Evolutionary conservation across 108 stramenopile species (phyloP), one percentile per base, ranked within the genome.

Genomic region (Cyclotella atomus): DNA sequence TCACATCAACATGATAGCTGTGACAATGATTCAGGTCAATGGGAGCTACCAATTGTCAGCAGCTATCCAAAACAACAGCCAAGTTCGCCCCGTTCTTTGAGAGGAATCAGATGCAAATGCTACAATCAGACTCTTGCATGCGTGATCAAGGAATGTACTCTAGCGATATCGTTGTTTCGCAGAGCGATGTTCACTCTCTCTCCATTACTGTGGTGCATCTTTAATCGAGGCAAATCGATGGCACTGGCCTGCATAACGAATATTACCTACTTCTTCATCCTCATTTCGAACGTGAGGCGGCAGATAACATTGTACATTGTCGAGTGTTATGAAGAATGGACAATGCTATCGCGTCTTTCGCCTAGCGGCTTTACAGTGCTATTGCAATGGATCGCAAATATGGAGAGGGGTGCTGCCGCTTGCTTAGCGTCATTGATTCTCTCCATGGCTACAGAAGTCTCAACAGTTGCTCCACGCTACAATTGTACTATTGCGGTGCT

Each of bases 391-490:
- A 5, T 35, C 2, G 28, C 44, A 3, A 29, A 3, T 9, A 64
- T 46, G 63, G 44, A 64, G 2, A 46, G 33, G 24, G 25, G 63
- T 20, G 14, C 4, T 29, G 43, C 24, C 4, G 41, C 25, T 2
- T 64, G 45, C 19, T 20, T 64, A 46, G 63, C 20, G 2, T 64
- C 63, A 25, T 28, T 64, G 2, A 5, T 2, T 24, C 9, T 64
- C 4, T 25, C 63, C 10, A 46, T 64, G 63, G 24, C 20, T 3
- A 64, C 44, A 24, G 63, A 71, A 46, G 21, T 71, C 14, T 60
- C 28, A 28, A 34, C 70, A 33, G 55, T 35, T 6, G 59, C 59
- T 34, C 70, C 70, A 60, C 29, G 41, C 15, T 43, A 41, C 19
- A 59, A 59, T 20, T 29, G 3, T 0, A 21, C n/a, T 21, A 19